Evolutionary conservation across 2,329 filamentous ascomycete species (phyloP).

Genomic region (Colletotrichum agaves): DNA sequence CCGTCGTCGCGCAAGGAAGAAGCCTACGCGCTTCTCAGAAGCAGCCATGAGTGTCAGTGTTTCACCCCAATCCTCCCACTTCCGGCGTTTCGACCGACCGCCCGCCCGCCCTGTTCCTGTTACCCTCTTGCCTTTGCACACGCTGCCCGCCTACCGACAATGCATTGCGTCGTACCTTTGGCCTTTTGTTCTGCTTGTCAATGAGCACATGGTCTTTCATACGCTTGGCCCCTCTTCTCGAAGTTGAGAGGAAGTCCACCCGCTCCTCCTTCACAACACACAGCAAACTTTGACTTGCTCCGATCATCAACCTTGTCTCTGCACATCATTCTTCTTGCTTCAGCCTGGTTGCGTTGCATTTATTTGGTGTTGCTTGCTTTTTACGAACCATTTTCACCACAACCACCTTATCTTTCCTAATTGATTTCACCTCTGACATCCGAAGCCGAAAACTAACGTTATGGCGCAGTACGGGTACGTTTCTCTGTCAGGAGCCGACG

Average conservation of each 20-base stretch:
- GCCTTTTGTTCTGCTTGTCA: constrained; percentile 2
- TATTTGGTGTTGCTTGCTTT: constrained; percentile 11
- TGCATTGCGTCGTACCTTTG: constrained; percentile 17
- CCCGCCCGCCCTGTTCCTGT: constrained; percentile 25
- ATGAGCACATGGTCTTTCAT: constrained; percentile 38
- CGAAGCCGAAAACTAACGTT: constrained; percentile 46
- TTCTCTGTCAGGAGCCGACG: constrained; percentile 36
- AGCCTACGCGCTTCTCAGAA: constrained; percentile 38
- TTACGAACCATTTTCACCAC: not conserved
- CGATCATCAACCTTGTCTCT: constrained; percentile 33
- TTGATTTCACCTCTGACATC: constrained; percentile 13
- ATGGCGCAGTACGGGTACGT: constrained; percentile 62
- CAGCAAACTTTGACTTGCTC: constrained; percentile 13
- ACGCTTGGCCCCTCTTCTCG: constrained; percentile 17
- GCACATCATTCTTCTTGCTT: constrained; percentile 30
- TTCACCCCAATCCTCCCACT: constrained; percentile 43
- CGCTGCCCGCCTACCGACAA: constrained; percentile 15
- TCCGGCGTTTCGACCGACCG: constrained; percentile 38
- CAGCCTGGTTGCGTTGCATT: constrained; percentile 37
- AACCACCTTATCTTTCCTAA: constrained; percentile 8
- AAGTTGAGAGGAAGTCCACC: constrained; percentile 32
- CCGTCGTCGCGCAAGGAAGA: constrained; percentile 38
- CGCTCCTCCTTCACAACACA: constrained; percentile 5
- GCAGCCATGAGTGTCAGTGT: constrained; percentile 63
- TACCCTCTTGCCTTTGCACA: constrained; percentile 9